Conservation (phyloP, 108 stramenopile genomes). For the Fistulifera pelliculosa region DNA sequence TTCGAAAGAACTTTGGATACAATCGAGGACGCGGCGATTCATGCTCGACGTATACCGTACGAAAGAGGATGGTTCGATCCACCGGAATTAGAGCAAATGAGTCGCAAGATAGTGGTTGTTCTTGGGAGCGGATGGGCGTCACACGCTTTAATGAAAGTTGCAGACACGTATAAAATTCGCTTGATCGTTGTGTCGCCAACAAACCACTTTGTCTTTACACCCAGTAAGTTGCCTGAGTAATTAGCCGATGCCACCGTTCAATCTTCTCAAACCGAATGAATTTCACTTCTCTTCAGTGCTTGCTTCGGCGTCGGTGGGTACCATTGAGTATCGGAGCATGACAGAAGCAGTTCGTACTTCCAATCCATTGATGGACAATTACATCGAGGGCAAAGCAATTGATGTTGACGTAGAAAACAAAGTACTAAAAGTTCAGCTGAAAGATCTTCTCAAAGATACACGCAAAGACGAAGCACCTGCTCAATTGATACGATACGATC, state of each 20-base stretch:
- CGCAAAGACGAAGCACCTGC: constrained; percentile 12
- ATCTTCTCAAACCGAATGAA: too few species aligned
- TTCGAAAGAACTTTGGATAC: constrained; percentile 36
- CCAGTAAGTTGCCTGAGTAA: constrained; percentile 9
- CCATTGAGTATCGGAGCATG: constrained; percentile 62
- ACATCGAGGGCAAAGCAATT: constrained; percentile 39
- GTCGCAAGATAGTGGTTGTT: constrained; percentile 47
- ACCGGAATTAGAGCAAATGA: constrained; percentile 12
- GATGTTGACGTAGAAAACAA: constrained; percentile 32
- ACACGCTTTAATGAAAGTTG: constrained; percentile 59
- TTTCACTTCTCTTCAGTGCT: constrained; percentile 24
- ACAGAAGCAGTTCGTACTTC: constrained; percentile 52
- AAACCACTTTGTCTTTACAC: constrained; percentile 77
- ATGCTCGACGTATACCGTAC: constrained; percentile 30
- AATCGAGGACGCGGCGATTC: constrained; percentile 33
- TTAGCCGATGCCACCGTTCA: too few species aligned
- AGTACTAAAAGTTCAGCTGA: constrained; percentile 36
- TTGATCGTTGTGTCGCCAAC: constrained; percentile 51
- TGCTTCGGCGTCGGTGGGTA: constrained; percentile 53
- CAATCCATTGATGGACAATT: constrained; percentile 38
- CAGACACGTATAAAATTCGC: constrained; percentile 43
- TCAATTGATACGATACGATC: constrained; percentile 38
- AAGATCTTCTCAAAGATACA: constrained; percentile 20
- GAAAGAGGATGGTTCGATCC: constrained; percentile 22
- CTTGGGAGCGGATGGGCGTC: constrained; percentile 84